Percentiles rank a stretch among this genome's conserved stretches.
These are phyloP conservation scores for Haplosporangium sp. DNA, from an alignment of 371 early-diverging fungal species.

Conservation along the genomic window DNA sequence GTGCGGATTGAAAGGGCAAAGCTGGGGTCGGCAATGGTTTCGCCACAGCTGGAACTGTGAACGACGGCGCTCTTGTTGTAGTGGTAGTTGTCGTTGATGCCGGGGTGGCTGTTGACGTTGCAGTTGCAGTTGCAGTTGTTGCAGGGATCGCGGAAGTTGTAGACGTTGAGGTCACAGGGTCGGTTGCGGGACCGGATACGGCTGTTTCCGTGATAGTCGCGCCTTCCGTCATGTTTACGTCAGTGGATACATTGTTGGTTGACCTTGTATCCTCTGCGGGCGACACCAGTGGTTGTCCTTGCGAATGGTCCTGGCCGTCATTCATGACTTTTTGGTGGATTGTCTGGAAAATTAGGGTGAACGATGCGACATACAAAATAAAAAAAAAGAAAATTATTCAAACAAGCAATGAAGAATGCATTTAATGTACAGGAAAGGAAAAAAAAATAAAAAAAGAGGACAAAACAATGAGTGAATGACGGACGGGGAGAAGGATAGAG, in stretches of 20 bases:
- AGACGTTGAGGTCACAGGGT: not conserved
- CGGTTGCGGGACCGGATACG: not conserved
- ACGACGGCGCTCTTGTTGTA: slow-evolving; percentile 34
- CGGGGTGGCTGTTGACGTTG: not conserved
- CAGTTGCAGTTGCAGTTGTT: not conserved
- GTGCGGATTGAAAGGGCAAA: slow-evolving; percentile 49
- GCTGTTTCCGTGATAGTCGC: not conserved
- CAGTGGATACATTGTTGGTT: not conserved
- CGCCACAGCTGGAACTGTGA: slow-evolving; percentile 40
- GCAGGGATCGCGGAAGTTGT: not conserved
- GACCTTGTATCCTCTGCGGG: not conserved
- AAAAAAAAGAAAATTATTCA: not conserved
- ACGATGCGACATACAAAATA: not conserved
- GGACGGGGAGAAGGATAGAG: not conserved
- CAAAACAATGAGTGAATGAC: not conserved
- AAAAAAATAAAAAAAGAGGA: not conserved
- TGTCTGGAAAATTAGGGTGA: no score
- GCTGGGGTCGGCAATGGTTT: slow-evolving; percentile 39
- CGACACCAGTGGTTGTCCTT: not conserved
- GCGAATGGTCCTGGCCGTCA: slow-evolving; percentile 14
- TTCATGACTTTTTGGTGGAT: slow-evolving; percentile 9
- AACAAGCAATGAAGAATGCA: slow-evolving; percentile 3
- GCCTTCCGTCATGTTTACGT: not conserved
- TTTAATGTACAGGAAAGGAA: slow-evolving; percentile 24
- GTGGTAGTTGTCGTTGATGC: slow-evolving; percentile 7